Base-by-base conservation (phyloP, 1,284 basidiomycete species). In the Cystobasidium sp. region DNA sequence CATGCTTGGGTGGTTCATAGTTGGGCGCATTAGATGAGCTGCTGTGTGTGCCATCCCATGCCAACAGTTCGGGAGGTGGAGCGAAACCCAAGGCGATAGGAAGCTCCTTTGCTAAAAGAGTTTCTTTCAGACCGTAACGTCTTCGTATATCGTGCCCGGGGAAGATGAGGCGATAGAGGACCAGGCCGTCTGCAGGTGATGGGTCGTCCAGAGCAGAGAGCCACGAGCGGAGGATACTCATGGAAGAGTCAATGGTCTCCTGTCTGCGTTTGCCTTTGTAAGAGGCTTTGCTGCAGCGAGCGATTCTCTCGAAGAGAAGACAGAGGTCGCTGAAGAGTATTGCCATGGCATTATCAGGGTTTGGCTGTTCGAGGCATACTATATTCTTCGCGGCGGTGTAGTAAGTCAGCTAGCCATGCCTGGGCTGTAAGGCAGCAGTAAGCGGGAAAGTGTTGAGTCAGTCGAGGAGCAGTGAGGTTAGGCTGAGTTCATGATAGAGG, bases 51-150 rank as follows among this genome's bases (percentile, higher is more conserved):
- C 56, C 44, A 3, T 56, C 3, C 75, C 71, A 12, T 16, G n/a
- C 1, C n/a, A 10, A 20, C 41, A 70, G 52, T 37, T 18, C 75
- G 6, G 64, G n/a, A 1, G 56, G 53, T 22, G 76, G 78, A 2
- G 79, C 82, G 0, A 88, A 81, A 7, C 84, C 86, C 64, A 90
- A 84, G 14, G 87, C 84, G 16, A 86, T 82, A 1, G 85, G 84
- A 0, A 94, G 83, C 41, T 85, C 82, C 7, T 81, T 80, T 0
- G 86, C 86, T n/a, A 94, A 84, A n/a, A 81, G 84, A 6, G 84
- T 83, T 83, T 94, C 92, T 79, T 90, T 88, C 78, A 94, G 84
- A 20, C 88, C 87, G 77, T 91, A 94, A 79, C 88, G 88, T 41
- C 92, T 84, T 41, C 86, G 82, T 0, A 84, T 78, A 72, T 93